A percentile compares a stretch with the other conserved stretches of the same genome.
phyloP scores from a whole-genome alignment of 164 flowering plant species.

The Chimonanthus salicifolius region DNA sequence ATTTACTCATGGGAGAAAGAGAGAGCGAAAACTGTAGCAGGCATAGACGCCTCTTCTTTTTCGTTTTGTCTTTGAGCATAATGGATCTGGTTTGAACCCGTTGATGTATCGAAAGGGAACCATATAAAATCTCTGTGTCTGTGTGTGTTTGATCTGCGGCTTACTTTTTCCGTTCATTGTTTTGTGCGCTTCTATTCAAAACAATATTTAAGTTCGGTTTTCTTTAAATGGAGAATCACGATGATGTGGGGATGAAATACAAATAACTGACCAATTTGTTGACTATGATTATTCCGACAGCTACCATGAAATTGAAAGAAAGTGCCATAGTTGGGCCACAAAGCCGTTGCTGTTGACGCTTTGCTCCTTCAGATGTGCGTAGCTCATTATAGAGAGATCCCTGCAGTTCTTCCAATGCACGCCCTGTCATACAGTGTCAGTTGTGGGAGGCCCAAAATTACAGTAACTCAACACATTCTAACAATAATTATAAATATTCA shows the following conservation, averaged over 20 bases:
- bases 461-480: neutral
- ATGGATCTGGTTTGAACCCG: too few relatives aligned
- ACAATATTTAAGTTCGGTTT: neutral
- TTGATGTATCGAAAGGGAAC: too few relatives aligned
- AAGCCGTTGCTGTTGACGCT: conserved; percentile 65
- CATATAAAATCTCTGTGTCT: too few relatives aligned
- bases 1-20: too few relatives aligned
- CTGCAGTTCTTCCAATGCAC: conserved; percentile 73
- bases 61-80: too few relatives aligned
- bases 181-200: too few relatives aligned
- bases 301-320: conserved; percentile 68
- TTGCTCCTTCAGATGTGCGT: conserved; percentile 78
- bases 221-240: neutral
- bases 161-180: too few relatives aligned
- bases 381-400: conserved; percentile 63
- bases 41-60: too few relatives aligned
- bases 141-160: too few relatives aligned
- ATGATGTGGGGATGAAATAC: neutral
- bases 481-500: neutral
- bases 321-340: conserved; percentile 75
- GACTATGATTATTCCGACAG: conserved; percentile 65
- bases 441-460: neutral
- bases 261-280: conserved; percentile 61
- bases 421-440: conserved; percentile 30
- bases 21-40: too few relatives aligned